phyloP scores from a whole-genome alignment of 805 yeast genomes.

The Hanseniaspora meyeri region DNA sequence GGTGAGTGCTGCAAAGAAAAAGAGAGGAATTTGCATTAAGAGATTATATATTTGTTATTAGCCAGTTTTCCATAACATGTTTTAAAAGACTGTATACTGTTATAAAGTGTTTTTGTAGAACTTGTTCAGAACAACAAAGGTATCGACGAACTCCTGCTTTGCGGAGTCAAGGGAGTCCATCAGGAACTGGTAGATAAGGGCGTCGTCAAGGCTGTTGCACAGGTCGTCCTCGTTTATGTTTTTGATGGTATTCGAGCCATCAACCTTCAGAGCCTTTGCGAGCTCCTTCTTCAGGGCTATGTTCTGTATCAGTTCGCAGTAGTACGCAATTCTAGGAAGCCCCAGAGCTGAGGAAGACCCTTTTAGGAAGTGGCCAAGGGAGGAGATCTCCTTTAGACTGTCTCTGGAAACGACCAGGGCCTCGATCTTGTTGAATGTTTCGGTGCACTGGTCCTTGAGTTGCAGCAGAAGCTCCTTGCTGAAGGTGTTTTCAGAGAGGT shows the following conservation, averaged over 20 bases:
- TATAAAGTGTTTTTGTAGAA: constrained; percentile 32
- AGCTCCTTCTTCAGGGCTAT: constrained; percentile 39
- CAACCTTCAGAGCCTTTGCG: constrained; percentile 20
- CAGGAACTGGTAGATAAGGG: constrained; percentile 33
- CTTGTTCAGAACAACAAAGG: constrained; percentile 35
- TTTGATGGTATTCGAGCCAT: background rate
- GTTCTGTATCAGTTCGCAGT: constrained; percentile 90
- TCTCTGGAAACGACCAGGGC: constrained; percentile 15
- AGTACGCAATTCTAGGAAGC: constrained; percentile 61
- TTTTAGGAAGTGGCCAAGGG: constrained; percentile 82
- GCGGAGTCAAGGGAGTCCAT: constrained; percentile 38
- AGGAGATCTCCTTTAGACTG: constrained; percentile 47
- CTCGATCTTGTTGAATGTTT: constrained; percentile 57
- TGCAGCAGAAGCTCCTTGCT: constrained; percentile 65
- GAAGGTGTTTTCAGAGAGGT: constrained; percentile 30
- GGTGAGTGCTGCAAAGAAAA: constrained; percentile 23
- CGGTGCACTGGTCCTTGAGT: constrained; percentile 78
- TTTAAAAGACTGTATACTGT: background rate
- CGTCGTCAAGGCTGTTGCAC: constrained; percentile 22
- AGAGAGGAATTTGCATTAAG: background rate
- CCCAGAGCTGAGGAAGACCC: constrained; percentile 96
- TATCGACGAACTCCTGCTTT: constrained; percentile 35
- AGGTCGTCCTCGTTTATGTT: constrained; percentile 15
- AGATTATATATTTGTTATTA: background rate
- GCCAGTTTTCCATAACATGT: too few species aligned